phyloP scores from a whole-genome alignment of 306 rosid species.

The Trifolium pratense region DNA sequence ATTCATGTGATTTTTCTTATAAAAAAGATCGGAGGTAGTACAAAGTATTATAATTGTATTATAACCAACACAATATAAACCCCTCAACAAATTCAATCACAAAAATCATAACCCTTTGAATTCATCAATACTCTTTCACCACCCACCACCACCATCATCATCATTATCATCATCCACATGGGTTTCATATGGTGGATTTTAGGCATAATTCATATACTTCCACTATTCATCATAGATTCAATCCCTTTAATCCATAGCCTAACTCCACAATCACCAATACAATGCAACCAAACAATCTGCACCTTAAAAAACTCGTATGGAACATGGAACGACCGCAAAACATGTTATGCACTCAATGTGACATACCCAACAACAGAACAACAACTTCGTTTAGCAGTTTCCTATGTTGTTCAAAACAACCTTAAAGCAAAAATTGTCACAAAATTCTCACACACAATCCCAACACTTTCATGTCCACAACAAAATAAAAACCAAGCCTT shows the following conservation, averaged over 20 bases:
- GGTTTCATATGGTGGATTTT: slow-evolving; percentile 10
- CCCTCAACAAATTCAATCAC: neutral
- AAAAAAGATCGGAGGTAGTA: no score
- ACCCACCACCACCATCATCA: neutral
- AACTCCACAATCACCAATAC: slow-evolving; percentile 57
- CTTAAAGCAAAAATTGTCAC: slow-evolving; percentile 65
- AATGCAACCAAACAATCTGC: slow-evolving; percentile 58
- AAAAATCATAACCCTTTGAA: neutral
- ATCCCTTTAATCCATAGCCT: slow-evolving; percentile 32
- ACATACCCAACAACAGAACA: slow-evolving; percentile 66
- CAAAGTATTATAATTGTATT: no score
- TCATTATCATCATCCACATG: slow-evolving; percentile 28
- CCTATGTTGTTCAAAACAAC: slow-evolving; percentile 52
- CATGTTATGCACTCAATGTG: slow-evolving; percentile 47
- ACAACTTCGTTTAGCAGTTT: slow-evolving; percentile 58
- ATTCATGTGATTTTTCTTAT: no score
- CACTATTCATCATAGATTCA: neutral
- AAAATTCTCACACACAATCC: slow-evolving; percentile 70
- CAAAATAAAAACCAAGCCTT: neutral
- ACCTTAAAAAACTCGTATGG: slow-evolving; percentile 73
- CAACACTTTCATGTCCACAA: slow-evolving; percentile 64
- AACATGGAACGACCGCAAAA: slow-evolving; percentile 67
- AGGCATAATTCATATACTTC: slow-evolving; percentile 22
- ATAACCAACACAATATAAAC: neutral
- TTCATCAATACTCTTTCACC: neutral